Evolutionary conservation across 1,284 basidiomycete genomes (phyloP).

Genomic region (Tetrapyrgos nigripes): DNA sequence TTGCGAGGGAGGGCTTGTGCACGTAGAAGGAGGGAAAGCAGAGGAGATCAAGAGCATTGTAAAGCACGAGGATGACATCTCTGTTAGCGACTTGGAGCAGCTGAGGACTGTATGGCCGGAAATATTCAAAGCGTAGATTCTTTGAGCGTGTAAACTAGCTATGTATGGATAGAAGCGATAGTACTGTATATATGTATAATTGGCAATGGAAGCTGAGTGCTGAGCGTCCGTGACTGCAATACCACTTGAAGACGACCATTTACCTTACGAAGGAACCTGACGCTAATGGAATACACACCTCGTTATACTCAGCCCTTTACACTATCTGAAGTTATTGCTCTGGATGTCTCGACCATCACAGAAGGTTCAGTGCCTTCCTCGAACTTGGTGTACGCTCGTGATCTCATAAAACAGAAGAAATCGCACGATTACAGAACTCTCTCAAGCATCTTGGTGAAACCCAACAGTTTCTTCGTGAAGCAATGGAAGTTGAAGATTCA

Average conservation of each 20-base stretch:
- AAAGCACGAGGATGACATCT: constrained; percentile 47
- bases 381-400: constrained; percentile 11
- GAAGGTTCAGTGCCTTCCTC: constrained; percentile 57
- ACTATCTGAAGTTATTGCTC: constrained; percentile 63
- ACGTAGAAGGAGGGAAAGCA: constrained; percentile 64
- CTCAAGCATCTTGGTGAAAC: constrained; percentile 67
- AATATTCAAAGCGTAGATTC: constrained; percentile 65
- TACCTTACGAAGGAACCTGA: too few relatives aligned
- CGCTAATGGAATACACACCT: constrained; percentile 76
- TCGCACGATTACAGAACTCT: constrained; percentile 77
- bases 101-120: constrained; percentile 75
- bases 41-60: constrained; percentile 56
- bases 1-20: constrained; percentile 67
- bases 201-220: too few relatives aligned
- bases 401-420: constrained; percentile 54
- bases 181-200: too few relatives aligned
- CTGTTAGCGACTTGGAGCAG: constrained; percentile 62
- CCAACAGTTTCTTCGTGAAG: constrained; percentile 62
- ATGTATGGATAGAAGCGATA: too few relatives aligned
- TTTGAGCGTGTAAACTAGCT: too few relatives aligned
- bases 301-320: constrained; percentile 80
- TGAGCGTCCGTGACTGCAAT: too few relatives aligned
- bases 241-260: too few relatives aligned
- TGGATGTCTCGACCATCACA: constrained; percentile 72
- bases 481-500: constrained; percentile 40